Percentiles rank a stretch among this genome's conserved stretches.
Evolutionary conservation across 2,329 filamentous ascomycete genomes (phyloP).

Genomic region (Annulohypoxylon truncatum): DNA sequence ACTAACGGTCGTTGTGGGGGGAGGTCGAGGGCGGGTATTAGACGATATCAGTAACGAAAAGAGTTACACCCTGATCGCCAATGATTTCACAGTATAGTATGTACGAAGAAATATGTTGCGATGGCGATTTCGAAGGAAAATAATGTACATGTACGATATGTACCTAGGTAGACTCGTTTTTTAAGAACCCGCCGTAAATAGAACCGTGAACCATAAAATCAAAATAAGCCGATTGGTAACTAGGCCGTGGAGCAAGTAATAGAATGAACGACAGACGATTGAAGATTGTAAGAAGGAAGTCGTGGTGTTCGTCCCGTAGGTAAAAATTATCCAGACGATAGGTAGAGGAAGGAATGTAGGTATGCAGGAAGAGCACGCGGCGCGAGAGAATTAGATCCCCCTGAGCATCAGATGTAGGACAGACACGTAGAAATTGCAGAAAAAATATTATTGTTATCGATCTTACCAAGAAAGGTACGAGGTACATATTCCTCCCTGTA

Average conservation of each 20-base stretch:
- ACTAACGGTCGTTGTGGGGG: slow-evolving; percentile 26
- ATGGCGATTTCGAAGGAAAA: slow-evolving; percentile 12
- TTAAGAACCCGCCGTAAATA: slow-evolving; percentile 20
- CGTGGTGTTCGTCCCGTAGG: slow-evolving; percentile 19
- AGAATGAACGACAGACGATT: slow-evolving; percentile 13
- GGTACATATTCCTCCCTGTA: slow-evolving; percentile 20
- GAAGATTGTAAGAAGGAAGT: slow-evolving; percentile 16
- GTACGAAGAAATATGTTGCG: slow-evolving; percentile 5
- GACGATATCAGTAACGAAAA: slow-evolving; percentile 11
- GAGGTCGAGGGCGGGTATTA: slow-evolving; percentile 23
- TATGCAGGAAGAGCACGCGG: slow-evolving; percentile 29
- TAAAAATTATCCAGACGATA: slow-evolving; percentile 11
- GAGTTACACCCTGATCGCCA: slow-evolving; percentile 22
- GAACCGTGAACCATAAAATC: slow-evolving; percentile 32
- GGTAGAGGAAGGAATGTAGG: slow-evolving; percentile 8
- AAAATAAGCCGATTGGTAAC: slow-evolving; percentile 33
- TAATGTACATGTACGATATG: slow-evolving; percentile 6
- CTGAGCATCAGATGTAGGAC: slow-evolving; percentile 30
- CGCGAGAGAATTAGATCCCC: slow-evolving; percentile 27
- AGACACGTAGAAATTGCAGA: slow-evolving; percentile 31
- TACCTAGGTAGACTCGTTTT: slow-evolving; percentile 12
- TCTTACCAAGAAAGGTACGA: slow-evolving; percentile 15
- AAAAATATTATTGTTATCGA: slow-evolving; percentile 26
- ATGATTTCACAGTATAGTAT: slow-evolving; percentile 17
- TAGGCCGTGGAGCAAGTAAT: slow-evolving; percentile 22